Evolutionary conservation across 805 yeast genomes (phyloP).

Genomic region (Starmerella khaoyaiensis): DNA sequence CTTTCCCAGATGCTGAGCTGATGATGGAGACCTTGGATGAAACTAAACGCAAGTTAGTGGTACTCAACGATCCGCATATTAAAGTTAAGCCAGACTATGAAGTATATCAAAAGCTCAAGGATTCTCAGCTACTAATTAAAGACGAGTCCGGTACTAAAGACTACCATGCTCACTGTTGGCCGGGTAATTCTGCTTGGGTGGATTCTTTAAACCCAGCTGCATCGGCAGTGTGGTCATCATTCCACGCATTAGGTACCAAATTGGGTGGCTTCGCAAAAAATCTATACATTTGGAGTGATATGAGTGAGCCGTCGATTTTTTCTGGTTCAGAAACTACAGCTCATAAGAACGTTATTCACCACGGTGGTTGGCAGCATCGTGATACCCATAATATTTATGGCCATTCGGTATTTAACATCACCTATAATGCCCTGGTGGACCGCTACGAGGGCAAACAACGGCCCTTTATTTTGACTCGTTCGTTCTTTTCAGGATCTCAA

Average conservation of each 20-base stretch:
- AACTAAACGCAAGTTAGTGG: slow-evolving; percentile 68
- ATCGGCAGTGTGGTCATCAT: slow-evolving; percentile 44
- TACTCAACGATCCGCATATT: slow-evolving; percentile 85
- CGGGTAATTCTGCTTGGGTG: slow-evolving; percentile 90
- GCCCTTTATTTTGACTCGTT: slow-evolving; percentile 78
- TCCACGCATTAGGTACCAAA: slow-evolving; percentile 35
- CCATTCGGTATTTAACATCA: slow-evolving; percentile 63
- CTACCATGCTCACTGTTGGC: slow-evolving; percentile 91
- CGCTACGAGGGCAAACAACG: slow-evolving; percentile 42
- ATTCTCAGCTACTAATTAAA: slow-evolving; percentile 31
- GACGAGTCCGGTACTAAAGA: slow-evolving; percentile 34
- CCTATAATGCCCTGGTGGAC: slow-evolving; percentile 48
- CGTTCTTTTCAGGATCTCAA: slow-evolving; percentile 86
- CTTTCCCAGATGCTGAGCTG: slow-evolving; percentile 60
- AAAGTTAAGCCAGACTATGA: slow-evolving; percentile 46
- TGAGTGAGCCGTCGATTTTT: slow-evolving; percentile 95
- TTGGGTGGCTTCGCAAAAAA: slow-evolving; percentile 45
- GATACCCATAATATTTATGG: slow-evolving; percentile 85
- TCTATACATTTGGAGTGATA: slow-evolving; percentile 87
- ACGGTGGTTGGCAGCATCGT: slow-evolving; percentile 77
- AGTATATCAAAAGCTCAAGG: slow-evolving; percentile 42
- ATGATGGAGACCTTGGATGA: slow-evolving; percentile 54
- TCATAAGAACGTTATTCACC: slow-evolving; percentile 68
- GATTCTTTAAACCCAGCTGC: slow-evolving; percentile 65
- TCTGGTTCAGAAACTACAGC: slow-evolving; percentile 89